Percentiles rank a stretch among this genome's conserved stretches.
phyloP scores from a whole-genome alignment of 176 grass and related monocot genomes.

The Bothriochloa decipiens region DNA sequence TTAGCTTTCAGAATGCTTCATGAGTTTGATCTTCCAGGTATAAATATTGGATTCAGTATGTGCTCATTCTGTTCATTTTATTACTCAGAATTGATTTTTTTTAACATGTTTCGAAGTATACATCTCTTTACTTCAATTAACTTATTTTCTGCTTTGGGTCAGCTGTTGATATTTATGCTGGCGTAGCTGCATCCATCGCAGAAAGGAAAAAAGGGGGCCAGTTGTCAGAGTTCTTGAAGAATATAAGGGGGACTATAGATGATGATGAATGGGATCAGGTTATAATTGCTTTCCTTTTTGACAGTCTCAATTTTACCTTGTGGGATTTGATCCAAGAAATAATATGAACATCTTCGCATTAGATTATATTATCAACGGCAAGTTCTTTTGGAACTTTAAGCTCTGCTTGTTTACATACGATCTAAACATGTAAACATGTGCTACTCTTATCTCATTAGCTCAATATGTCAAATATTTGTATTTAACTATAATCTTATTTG shows the following conservation, averaged over 20 bases:
- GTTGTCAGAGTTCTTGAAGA: constrained; percentile 92
- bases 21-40: constrained; percentile 95
- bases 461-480: constrained; percentile 15
- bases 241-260: constrained; percentile 94
- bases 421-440: constrained; percentile 23
- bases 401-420: constrained; percentile 26
- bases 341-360: constrained; percentile 15
- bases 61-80: constrained; percentile 27
- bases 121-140: background rate
- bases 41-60: constrained; percentile 30
- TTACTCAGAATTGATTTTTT: constrained; percentile 25
- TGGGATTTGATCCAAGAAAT: constrained; percentile 15
- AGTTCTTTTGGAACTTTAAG: constrained; percentile 27
- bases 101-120: constrained; percentile 20
- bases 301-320: constrained; percentile 6
- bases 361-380: constrained; percentile 26
- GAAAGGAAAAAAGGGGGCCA: constrained; percentile 93
- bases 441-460: constrained; percentile 14
- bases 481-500: background rate
- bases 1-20: constrained; percentile 89
- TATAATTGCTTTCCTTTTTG: constrained; percentile 40
- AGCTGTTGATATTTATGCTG: constrained; percentile 98
- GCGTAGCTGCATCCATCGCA: constrained; percentile 81
- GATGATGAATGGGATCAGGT: constrained; percentile 98
- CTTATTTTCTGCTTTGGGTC: constrained; percentile 43